Base-by-base conservation (phyloP, 2,329 filamentous ascomycete genomes). In the Cadophora sp. region DNA sequence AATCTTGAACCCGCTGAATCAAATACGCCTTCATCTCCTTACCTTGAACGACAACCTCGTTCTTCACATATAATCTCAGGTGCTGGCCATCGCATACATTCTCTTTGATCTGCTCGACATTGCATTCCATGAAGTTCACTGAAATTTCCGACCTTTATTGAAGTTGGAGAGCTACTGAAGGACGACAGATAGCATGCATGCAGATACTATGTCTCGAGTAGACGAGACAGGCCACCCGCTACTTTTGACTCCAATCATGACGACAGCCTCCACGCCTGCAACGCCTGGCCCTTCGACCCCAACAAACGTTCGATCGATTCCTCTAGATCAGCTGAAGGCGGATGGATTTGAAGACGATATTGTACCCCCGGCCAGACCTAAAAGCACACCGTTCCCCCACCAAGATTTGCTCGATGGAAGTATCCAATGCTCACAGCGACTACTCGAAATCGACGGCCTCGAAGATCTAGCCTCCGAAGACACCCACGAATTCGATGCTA, bases 261-360 rank as follows among this genome's bases (percentile, higher is more conserved):
- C 75, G 8, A 76, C 75, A 7, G 71, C 74, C 20, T 75, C 75
- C 20, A 76, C 74, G 24, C 75, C 75, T 43, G 74, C 71, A 41
- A 75, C 73, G 39, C 72, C 75, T 14, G 76, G 75, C 11, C 75
- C 75, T n/a, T 76, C 76, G 7, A 76, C 75, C 8, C 76, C 75
- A n/a, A 76, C 73, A 8, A 69, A 72, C 11, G 68, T 70, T 39
- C 69, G 73, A 41, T 65, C 70, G 39, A 36, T 72, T 27, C 68
- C 71, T 33, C 47, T 72, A n/a, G 73, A 73, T 8, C 70, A 72
- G 22, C 53, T 69, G 16, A 76, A 76, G 67, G 60, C 59, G 16
- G 69, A 69, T 24, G 70, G 71, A n/a, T 33, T 71, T 43, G 68
- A 66, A 36, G 67, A 71, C 22, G 67, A 72, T 36, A 74, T 77